Percentiles rank a stretch among this genome's conserved stretches.
These are phyloP conservation scores for Chaetoceros muelleri DNA, from an alignment of 108 stramenopile species.

Conservation along the genomic window DNA sequence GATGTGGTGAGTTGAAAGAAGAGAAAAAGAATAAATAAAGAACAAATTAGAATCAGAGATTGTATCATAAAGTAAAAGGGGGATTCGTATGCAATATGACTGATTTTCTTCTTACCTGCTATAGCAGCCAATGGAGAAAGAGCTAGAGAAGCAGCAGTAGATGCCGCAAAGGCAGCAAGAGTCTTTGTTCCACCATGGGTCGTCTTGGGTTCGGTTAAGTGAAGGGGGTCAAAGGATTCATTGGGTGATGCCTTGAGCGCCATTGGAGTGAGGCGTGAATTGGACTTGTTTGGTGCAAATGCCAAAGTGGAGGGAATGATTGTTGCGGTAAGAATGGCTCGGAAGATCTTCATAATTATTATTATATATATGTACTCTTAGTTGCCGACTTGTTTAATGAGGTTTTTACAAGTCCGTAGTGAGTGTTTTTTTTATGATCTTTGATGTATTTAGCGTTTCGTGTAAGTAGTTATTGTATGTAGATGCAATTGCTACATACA, in stretches of 20 bases:
- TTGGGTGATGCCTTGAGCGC: background rate
- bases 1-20: background rate
- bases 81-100: no score
- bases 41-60: background rate
- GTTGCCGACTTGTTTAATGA: no score
- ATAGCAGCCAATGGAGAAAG: background rate
- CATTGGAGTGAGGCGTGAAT: no score
- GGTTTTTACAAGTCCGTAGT: background rate
- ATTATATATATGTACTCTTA: no score
- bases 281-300: constrained; percentile 1
- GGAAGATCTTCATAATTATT: background rate
- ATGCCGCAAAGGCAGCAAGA: background rate
- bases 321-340: background rate
- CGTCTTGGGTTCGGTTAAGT: background rate
- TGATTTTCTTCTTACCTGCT: background rate
- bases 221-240: background rate
- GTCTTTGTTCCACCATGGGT: background rate
- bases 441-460: no score
- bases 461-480: no score
- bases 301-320: background rate
- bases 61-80: no score
- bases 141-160: background rate
- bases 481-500: no score
- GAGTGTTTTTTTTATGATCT: no score
- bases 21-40: background rate